phyloP scores from a whole-genome alignment of 2,329 filamentous ascomycete genomes.

The Apiospora hydei region DNA sequence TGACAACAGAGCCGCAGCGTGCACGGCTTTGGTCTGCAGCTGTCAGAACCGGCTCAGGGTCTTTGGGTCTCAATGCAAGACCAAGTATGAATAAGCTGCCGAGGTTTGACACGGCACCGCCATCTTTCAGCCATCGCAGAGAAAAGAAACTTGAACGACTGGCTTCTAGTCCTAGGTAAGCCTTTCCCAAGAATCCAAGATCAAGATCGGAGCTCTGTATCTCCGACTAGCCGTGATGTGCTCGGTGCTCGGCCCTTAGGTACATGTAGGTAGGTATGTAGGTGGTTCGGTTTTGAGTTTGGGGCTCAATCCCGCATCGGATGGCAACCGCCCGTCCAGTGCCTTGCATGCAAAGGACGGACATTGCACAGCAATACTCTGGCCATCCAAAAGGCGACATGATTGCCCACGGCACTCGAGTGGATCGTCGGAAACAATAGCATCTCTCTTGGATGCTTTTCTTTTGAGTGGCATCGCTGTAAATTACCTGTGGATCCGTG shows the following conservation, averaged over 20 bases:
- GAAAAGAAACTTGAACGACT: too few species aligned
- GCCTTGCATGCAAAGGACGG: too few species aligned
- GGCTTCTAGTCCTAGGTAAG: not conserved
- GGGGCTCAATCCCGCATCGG: not conserved
- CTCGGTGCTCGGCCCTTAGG: not conserved
- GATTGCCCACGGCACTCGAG: not conserved
- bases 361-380: not conserved
- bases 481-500: not conserved
- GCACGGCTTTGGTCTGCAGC: not conserved
- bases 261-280: too few species aligned
- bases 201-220: not conserved
- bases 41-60: not conserved
- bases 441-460: not conserved
- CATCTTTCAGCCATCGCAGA: not conserved
- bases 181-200: not conserved
- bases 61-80: not conserved
- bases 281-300: not conserved
- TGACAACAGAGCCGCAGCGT: not conserved
- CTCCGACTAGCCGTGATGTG: not conserved
- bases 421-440: conserved; percentile 5
- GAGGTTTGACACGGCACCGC: not conserved
- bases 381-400: not conserved
- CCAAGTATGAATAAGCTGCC: not conserved
- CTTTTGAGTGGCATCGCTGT: not conserved
- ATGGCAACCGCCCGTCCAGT: not conserved